Percentiles rank a stretch among this genome's conserved stretches.
These are phyloP conservation scores for Funneliformis caledonium DNA, from an alignment of 371 early-diverging fungal species.

Conservation along the genomic window DNA sequence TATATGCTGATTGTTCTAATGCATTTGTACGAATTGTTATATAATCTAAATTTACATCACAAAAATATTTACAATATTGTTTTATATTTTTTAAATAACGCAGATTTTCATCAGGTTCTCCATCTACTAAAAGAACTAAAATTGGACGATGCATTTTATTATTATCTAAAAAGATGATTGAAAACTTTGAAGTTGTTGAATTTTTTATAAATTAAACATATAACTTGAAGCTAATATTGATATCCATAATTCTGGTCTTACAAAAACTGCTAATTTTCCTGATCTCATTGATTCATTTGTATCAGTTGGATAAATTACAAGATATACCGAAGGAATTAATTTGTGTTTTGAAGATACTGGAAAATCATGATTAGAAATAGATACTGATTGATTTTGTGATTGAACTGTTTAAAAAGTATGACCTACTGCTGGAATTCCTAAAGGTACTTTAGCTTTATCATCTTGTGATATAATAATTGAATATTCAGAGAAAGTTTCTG, in stretches of 20 bases:
- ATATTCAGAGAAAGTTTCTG: neutral
- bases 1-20: neutral
- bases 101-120: too few relatives aligned
- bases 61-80: neutral
- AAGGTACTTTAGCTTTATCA: neutral
- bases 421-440: neutral
- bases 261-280: too few relatives aligned
- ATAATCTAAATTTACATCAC: neutral
- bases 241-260: too few relatives aligned
- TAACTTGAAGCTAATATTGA: too few relatives aligned
- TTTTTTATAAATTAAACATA: too few relatives aligned
- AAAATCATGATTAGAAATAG: neutral
- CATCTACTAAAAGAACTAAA: too few relatives aligned
- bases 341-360: neutral
- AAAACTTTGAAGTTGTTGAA: too few relatives aligned
- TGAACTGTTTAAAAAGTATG: neutral
- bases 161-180: too few relatives aligned
- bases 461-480: too few relatives aligned
- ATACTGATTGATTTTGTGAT: neutral
- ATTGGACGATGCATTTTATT: too few relatives aligned
- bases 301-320: neutral
- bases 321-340: neutral
- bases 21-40: neutral
- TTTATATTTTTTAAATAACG: neutral
- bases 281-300: too few relatives aligned